phyloP scores from a whole-genome alignment of 108 stramenopile genomes.

The Cyclotella kingstonii region DNA sequence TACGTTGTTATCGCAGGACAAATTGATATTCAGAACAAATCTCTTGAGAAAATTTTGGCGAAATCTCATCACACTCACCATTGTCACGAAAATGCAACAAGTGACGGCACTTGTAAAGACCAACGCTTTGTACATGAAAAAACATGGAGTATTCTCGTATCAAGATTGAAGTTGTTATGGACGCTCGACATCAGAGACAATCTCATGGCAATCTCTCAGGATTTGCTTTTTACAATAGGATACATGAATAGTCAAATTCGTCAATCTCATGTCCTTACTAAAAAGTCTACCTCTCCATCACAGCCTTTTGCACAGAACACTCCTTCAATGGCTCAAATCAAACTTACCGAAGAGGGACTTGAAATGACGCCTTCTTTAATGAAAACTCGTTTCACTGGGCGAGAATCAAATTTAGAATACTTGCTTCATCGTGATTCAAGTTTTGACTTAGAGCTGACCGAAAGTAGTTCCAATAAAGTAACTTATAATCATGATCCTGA shows the following conservation, averaged over 20 bases:
- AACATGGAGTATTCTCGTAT: constrained; percentile 52
- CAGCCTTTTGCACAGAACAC: not conserved
- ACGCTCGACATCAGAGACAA: constrained; percentile 52
- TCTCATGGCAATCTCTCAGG: constrained; percentile 43
- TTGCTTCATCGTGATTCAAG: constrained; percentile 24
- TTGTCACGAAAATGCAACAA: constrained; percentile 2
- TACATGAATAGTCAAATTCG: constrained; percentile 48
- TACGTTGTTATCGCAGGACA: constrained; percentile 40
- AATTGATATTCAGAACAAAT: constrained; percentile 48
- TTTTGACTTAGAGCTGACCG: constrained; percentile 6
- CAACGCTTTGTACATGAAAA: constrained; percentile 27
- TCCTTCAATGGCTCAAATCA: not conserved
- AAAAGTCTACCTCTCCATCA: constrained; percentile 3
- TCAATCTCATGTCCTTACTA: constrained; percentile 29
- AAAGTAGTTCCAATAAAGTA: not conserved
- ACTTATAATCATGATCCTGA: too few species aligned
- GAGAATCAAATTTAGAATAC: constrained; percentile 24
- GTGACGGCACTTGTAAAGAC: constrained; percentile 7
- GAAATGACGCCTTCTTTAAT: constrained; percentile 3
- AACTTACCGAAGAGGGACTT: constrained; percentile 6
- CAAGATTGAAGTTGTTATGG: constrained; percentile 45
- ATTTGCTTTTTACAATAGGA: constrained; percentile 43
- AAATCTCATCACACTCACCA: not conserved
- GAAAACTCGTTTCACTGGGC: not conserved
- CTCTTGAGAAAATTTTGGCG: constrained; percentile 36